A percentile compares a stretch with the other conserved stretches of the same genome.
Evolutionary conservation across 352 stramenopile species (phyloP).

Genomic region (Phytophthora boehmeriae): DNA sequence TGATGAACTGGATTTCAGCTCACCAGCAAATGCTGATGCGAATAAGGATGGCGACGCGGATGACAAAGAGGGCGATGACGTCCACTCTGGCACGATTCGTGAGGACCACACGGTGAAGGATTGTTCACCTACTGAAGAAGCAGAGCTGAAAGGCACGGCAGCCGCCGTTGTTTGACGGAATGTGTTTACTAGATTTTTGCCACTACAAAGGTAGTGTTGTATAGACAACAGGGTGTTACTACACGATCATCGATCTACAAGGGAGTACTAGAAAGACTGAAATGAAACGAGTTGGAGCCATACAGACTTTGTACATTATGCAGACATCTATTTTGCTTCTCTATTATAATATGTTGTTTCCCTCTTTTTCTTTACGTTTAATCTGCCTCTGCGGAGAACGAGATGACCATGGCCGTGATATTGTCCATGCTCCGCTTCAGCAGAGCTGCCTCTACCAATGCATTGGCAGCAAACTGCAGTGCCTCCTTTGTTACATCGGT

Average conservation of each 20-base stretch:
- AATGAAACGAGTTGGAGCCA: neutral
- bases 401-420: conserved; percentile 82
- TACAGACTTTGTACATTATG: conserved; percentile 22
- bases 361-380: conserved; percentile 5
- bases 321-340: conserved; percentile 17
- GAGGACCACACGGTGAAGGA: conserved; percentile 51
- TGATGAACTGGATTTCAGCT: conserved; percentile 67
- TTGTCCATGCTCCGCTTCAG: conserved; percentile 83
- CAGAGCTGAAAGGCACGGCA: conserved; percentile 23
- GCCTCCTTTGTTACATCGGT: conserved; percentile 49
- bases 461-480: conserved; percentile 61
- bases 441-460: conserved; percentile 71
- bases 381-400: conserved; percentile 41
- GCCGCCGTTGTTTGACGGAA: conserved; percentile 25
- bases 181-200: conserved; percentile 20
- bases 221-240: no score
- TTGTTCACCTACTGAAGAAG: conserved; percentile 35
- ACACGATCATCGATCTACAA: no score
- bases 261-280: neutral
- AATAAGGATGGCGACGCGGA: conserved; percentile 22
- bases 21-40: conserved; percentile 16
- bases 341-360: conserved; percentile 30
- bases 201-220: neutral
- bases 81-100: conserved; percentile 42
- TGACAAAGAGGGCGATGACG: conserved; percentile 35